Conservation (phyloP, 2,329 filamentous ascomycete species). For the Dichotomopilus funicola region DNA sequence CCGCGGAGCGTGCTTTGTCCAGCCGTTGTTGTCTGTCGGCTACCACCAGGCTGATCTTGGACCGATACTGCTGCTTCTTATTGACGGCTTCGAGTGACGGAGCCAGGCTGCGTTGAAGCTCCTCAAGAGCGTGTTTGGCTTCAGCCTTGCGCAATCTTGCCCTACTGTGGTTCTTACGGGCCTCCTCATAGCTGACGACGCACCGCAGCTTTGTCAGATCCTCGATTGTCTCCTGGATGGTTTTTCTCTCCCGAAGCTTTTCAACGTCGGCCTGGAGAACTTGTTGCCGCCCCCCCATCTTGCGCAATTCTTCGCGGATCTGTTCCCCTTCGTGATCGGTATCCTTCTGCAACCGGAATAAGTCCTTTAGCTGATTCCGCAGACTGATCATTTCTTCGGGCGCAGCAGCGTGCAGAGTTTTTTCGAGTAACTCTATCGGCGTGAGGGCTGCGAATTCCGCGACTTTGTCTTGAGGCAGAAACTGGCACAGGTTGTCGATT, state of each 20-base stretch:
- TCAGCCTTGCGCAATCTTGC: slow-evolving; percentile 50
- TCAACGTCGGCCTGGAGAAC: slow-evolving; percentile 76
- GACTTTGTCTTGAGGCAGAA: slow-evolving; percentile 91
- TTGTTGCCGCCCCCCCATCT: slow-evolving; percentile 65
- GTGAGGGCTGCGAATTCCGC: slow-evolving; percentile 84
- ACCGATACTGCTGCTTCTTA: slow-evolving; percentile 61
- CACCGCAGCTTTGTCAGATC: slow-evolving; percentile 38
- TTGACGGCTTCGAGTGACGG: slow-evolving; percentile 66
- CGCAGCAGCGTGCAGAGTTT: slow-evolving; percentile 84
- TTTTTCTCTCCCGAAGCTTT: slow-evolving; percentile 65
- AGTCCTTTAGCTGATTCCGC: slow-evolving; percentile 66
- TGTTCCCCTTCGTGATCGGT: slow-evolving; percentile 51
- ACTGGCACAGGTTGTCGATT: slow-evolving; percentile 96
- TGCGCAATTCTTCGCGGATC: slow-evolving; percentile 57
- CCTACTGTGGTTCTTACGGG: slow-evolving; percentile 28
- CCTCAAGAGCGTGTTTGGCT: slow-evolving; percentile 47
- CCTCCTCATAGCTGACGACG: slow-evolving; percentile 20
- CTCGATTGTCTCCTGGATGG: slow-evolving; percentile 37
- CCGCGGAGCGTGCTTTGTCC: slow-evolving; percentile 45
- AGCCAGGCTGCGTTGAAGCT: slow-evolving; percentile 52
- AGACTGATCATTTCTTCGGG: slow-evolving; percentile 70
- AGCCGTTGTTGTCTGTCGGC: slow-evolving; percentile 48
- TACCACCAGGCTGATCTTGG: slow-evolving; percentile 50
- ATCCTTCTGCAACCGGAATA: slow-evolving; percentile 64
- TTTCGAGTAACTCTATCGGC: slow-evolving; percentile 72